phyloP scores from a whole-genome alignment of 2,329 filamentous ascomycete species.

The Pseudonectria foliicola region DNA sequence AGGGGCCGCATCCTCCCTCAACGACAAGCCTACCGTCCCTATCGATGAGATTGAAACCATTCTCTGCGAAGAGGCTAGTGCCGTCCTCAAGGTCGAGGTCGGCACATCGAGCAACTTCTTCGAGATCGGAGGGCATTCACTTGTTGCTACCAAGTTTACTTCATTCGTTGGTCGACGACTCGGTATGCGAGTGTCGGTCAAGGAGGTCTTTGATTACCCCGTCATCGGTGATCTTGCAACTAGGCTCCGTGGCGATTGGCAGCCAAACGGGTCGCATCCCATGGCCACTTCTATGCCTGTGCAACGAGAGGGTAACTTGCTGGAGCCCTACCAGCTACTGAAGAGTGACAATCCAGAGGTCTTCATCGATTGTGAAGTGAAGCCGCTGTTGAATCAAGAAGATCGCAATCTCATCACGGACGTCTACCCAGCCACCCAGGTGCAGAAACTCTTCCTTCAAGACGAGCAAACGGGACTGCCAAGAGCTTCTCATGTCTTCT shows the following conservation, averaged over 20 bases:
- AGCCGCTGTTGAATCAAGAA: slow-evolving; percentile 1
- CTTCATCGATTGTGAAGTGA: slow-evolving; percentile 2
- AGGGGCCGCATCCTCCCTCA: neutral
- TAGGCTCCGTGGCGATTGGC: neutral
- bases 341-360: slow-evolving; percentile 2
- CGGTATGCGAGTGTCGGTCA: slow-evolving; percentile 3
- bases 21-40: neutral
- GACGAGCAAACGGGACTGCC: slow-evolving; percentile 1
- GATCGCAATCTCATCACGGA: slow-evolving; percentile 1
- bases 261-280: neutral
- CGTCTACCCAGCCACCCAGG: slow-evolving; percentile 3
- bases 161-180: slow-evolving; percentile 2
- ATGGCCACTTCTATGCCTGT: neutral
- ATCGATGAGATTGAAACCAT: slow-evolving; percentile 2
- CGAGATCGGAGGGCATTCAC: slow-evolving; percentile 11
- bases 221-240: slow-evolving; percentile 3
- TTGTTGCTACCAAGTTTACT: slow-evolving; percentile 5
- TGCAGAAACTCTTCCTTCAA: slow-evolving; percentile 3
- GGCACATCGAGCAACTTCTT: slow-evolving; percentile 10
- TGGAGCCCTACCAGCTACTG: slow-evolving; percentile 6
- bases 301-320: too few relatives aligned
- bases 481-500: slow-evolving; percentile 1
- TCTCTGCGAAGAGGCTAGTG: slow-evolving; percentile 8
- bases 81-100: slow-evolving; percentile 4
- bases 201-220: slow-evolving; percentile 9